Conservation (phyloP, 1,284 basidiomycete genomes). For the Grifola frondosa region DNA sequence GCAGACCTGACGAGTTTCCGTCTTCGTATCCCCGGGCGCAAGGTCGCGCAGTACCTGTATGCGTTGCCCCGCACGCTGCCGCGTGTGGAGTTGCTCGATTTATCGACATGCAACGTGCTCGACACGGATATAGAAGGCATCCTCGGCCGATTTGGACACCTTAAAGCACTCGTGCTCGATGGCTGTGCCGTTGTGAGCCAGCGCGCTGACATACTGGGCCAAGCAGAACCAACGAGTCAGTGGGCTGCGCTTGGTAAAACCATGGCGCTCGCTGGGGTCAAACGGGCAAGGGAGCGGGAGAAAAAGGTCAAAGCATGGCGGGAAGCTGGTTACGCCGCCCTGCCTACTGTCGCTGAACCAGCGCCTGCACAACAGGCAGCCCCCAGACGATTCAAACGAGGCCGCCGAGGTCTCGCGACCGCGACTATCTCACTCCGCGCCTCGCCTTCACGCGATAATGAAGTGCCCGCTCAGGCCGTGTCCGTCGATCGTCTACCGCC, state of each 20-base stretch:
- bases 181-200: slow-evolving; percentile 43
- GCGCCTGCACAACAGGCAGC: slow-evolving; percentile 2
- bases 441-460: slow-evolving; percentile 13
- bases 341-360: slow-evolving; percentile 2
- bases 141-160: slow-evolving; percentile 40
- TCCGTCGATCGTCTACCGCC: slow-evolving; percentile 11
- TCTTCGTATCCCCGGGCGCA: slow-evolving; percentile 59
- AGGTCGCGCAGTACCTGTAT: slow-evolving; percentile 46
- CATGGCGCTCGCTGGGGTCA: slow-evolving; percentile 54
- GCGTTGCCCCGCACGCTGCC: slow-evolving; percentile 36
- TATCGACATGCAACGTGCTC: slow-evolving; percentile 55
- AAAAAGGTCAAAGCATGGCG: slow-evolving; percentile 54
- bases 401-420: slow-evolving; percentile 53
- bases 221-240: slow-evolving; percentile 36
- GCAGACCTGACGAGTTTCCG: slow-evolving; percentile 46
- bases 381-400: slow-evolving; percentile 30
- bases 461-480: slow-evolving; percentile 8
- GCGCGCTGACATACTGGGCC: slow-evolving; percentile 31
- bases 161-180: slow-evolving; percentile 57
- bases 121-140: slow-evolving; percentile 51
- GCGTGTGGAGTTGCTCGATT: slow-evolving; percentile 50
- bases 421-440: slow-evolving; percentile 56
- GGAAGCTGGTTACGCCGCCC: slow-evolving; percentile 29
- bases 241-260: slow-evolving; percentile 57
- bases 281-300: slow-evolving; percentile 55